Evolutionary conservation across 768 basidiomycete species (phyloP).

Genomic region (Boletellus emodensis): DNA sequence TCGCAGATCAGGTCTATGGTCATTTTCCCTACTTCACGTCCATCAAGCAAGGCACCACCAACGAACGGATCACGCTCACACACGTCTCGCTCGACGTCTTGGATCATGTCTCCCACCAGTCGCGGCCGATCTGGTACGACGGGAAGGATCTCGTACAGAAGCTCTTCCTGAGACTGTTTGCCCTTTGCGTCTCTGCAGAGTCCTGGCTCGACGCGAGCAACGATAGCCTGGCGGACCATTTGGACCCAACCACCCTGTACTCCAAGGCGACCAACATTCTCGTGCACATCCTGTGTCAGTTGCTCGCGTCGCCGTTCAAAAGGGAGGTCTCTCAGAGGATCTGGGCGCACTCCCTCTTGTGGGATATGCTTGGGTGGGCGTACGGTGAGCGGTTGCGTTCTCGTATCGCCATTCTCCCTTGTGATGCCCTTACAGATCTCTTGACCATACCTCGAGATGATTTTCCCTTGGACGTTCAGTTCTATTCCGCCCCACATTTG

Average conservation of each 20-base stretch:
- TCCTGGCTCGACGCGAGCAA: slow-evolving; percentile 52
- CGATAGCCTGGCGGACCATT: slow-evolving; percentile 35
- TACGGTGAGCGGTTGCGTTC: slow-evolving; percentile 1
- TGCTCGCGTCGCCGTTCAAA: slow-evolving; percentile 21
- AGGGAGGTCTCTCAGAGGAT: slow-evolving; percentile 19
- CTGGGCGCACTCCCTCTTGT: slow-evolving; percentile 19
- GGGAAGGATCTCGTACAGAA: slow-evolving; percentile 45
- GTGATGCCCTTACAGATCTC: slow-evolving; percentile 30
- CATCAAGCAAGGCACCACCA: slow-evolving; percentile 49
- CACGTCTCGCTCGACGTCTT: slow-evolving; percentile 54
- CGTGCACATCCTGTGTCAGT: slow-evolving; percentile 41
- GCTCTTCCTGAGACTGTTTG: slow-evolving; percentile 48
- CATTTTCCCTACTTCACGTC: slow-evolving; percentile 52
- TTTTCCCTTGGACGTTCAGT: slow-evolving; percentile 35
- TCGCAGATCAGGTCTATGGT: slow-evolving; percentile 51
- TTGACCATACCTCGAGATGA: slow-evolving; percentile 32
- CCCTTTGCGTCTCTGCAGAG: slow-evolving; percentile 53
- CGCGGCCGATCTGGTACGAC: slow-evolving; percentile 48
- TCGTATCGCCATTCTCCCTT: not conserved
- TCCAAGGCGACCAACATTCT: slow-evolving; percentile 43
- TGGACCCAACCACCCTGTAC: slow-evolving; percentile 48
- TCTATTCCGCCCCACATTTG: slow-evolving; percentile 39
- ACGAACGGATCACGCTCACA: slow-evolving; percentile 55
- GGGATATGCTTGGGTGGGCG: slow-evolving; percentile 16
- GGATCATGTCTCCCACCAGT: slow-evolving; percentile 44